Percentiles rank a stretch among this genome's conserved stretches.
phyloP scores from a whole-genome alignment of 371 early-diverging fungal genomes.

The Mucor saturninus region DNA sequence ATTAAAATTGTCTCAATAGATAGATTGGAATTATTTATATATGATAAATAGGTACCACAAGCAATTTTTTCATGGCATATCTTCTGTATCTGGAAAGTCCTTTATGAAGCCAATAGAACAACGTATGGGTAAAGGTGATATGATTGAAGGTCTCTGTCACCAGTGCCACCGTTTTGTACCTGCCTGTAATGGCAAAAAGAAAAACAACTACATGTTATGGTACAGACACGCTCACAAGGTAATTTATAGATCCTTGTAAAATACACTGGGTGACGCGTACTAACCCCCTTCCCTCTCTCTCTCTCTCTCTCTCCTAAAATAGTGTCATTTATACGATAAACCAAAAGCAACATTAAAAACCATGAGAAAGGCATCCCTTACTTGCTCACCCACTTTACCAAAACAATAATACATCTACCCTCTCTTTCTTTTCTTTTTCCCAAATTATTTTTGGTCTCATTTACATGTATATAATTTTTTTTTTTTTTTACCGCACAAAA shows the following conservation, averaged over 20 bases:
- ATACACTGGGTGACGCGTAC: neutral
- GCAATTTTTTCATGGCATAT: constrained; percentile 85
- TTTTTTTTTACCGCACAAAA: too few relatives aligned
- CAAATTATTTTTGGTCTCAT: too few relatives aligned
- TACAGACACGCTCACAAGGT: constrained; percentile 84
- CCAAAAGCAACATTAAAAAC: constrained; percentile 19
- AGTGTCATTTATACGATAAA: constrained; percentile 32
- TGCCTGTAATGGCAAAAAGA: constrained; percentile 68
- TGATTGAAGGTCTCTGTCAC: constrained; percentile 83
- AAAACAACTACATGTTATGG: constrained; percentile 70
- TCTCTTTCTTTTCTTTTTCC: too few relatives aligned
- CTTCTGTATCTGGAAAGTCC: constrained; percentile 77
- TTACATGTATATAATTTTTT: too few relatives aligned
- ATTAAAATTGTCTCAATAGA: neutral
- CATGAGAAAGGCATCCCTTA: constrained; percentile 8
- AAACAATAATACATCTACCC: too few relatives aligned
- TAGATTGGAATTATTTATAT: too few relatives aligned
- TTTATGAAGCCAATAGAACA: constrained; percentile 73
- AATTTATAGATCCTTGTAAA: neutral
- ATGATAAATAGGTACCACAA: constrained; percentile 72
- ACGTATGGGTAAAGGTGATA: constrained; percentile 53
- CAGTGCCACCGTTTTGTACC: constrained; percentile 81
- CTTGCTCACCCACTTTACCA: too few relatives aligned
- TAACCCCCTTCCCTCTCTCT: neutral
- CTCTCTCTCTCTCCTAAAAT: neutral